A percentile compares a stretch with the other conserved stretches of the same genome.
These are phyloP conservation scores for Diaporthe sp. DNA, from an alignment of 2,329 filamentous ascomycete genomes.

Conservation along the genomic window DNA sequence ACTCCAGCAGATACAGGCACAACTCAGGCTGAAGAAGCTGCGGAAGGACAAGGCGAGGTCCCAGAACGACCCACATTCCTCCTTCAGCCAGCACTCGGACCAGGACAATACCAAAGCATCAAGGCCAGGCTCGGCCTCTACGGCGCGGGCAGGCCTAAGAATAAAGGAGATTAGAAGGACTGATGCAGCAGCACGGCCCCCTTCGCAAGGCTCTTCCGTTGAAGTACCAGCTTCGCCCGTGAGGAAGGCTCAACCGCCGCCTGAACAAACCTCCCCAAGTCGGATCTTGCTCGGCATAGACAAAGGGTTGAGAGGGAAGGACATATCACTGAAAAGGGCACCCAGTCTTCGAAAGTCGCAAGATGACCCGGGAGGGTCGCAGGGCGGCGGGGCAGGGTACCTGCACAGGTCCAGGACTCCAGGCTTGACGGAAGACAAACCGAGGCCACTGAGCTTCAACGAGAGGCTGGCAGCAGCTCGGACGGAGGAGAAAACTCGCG, in stretches of 20 bases:
- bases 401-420: slow-evolving; percentile 61
- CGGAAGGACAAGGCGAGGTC: slow-evolving; percentile 71
- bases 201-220: slow-evolving; percentile 55
- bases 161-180: slow-evolving; percentile 42
- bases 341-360: slow-evolving; percentile 60
- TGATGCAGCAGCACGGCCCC: slow-evolving; percentile 32
- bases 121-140: slow-evolving; percentile 38
- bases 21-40: slow-evolving; percentile 87
- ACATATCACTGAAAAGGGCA: slow-evolving; percentile 87
- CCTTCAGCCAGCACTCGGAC: slow-evolving; percentile 45
- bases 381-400: slow-evolving; percentile 56
- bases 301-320: slow-evolving; percentile 84
- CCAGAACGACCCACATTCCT: slow-evolving; percentile 27
- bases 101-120: slow-evolving; percentile 40
- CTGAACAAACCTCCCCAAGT: slow-evolving; percentile 80
- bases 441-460: slow-evolving; percentile 77
- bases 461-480: slow-evolving; percentile 85
- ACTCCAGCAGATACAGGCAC: slow-evolving; percentile 89
- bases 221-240: slow-evolving; percentile 85
- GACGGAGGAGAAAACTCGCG: slow-evolving; percentile 64
- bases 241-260: slow-evolving; percentile 65
- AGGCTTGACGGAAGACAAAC: slow-evolving; percentile 48
- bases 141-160: slow-evolving; percentile 27
- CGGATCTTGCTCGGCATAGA: slow-evolving; percentile 89
- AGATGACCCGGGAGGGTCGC: slow-evolving; percentile 48